phyloP scores from a whole-genome alignment of 139 green algal species.

The Bryopsis sp. region DNA sequence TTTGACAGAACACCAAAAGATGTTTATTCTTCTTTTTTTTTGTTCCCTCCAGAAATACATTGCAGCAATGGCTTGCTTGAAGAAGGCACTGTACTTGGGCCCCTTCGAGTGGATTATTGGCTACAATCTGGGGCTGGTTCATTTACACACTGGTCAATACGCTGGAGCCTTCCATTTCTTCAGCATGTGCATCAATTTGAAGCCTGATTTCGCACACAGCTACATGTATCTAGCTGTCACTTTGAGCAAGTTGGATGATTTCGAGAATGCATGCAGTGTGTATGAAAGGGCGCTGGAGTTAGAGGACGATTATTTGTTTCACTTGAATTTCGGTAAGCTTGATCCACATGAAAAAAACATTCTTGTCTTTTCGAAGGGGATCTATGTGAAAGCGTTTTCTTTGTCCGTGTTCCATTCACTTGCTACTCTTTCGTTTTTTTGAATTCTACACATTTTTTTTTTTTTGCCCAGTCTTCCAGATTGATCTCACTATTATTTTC shows the following conservation, averaged over 20 bases:
- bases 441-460: no score
- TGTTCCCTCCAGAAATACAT: slow-evolving; percentile 53
- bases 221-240: slow-evolving; percentile 27
- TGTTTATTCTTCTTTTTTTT: not conserved
- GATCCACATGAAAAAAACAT: not conserved
- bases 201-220: slow-evolving; percentile 56
- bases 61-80: slow-evolving; percentile 64
- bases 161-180: slow-evolving; percentile 74
- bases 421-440: no score
- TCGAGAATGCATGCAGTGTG: slow-evolving; percentile 58
- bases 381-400: not conserved
- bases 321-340: slow-evolving; percentile 65
- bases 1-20: no score
- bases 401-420: no score
- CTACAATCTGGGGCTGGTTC: slow-evolving; percentile 73
- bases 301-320: slow-evolving; percentile 43
- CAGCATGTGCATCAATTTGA: slow-evolving; percentile 64
- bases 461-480: no score
- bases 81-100: slow-evolving; percentile 62
- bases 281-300: slow-evolving; percentile 66
- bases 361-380: not conserved
- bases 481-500: no score
- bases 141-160: slow-evolving; percentile 47
- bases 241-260: slow-evolving; percentile 43
- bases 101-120: slow-evolving; percentile 77